These are phyloP conservation scores for Botrytis aclada DNA, from an alignment of 2,329 filamentous ascomycete genomes.

Conservation along the genomic window DNA sequence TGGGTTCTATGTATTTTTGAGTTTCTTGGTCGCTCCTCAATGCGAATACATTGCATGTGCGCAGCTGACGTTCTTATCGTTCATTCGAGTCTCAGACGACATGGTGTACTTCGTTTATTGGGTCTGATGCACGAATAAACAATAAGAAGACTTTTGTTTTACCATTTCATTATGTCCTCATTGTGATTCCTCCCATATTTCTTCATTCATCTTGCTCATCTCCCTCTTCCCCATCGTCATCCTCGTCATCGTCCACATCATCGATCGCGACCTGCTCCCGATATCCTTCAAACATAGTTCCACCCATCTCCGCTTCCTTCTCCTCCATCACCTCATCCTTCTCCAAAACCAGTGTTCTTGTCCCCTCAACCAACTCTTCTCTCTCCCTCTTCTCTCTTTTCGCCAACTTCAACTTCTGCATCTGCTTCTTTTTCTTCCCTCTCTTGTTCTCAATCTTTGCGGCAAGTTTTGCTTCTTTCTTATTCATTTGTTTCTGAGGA, in stretches of 20 bases:
- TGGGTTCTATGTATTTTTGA: background rate
- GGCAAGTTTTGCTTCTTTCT: background rate
- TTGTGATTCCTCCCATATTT: background rate
- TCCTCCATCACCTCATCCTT: background rate
- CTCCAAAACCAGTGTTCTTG: background rate
- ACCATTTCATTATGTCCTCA: background rate
- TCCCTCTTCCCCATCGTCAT: background rate
- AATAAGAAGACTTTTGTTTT: background rate
- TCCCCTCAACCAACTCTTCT: background rate
- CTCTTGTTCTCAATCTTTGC: background rate
- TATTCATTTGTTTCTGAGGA: background rate
- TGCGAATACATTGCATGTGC: background rate
- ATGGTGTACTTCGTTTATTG: background rate
- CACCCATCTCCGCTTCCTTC: background rate
- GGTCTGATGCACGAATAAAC: background rate
- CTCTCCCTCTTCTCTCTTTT: background rate
- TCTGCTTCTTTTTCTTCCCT: background rate
- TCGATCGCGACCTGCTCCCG: rapidly evolving
- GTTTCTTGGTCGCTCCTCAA: background rate
- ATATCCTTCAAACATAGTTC: background rate
- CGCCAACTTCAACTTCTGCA: background rate
- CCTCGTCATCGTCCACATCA: background rate
- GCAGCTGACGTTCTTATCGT: background rate
- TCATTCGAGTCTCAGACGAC: background rate
- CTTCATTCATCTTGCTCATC: no score